Evolutionary conservation across 1,139 yeast genomes (phyloP).

Genomic region (Scheffersomyces segobiensis): DNA sequence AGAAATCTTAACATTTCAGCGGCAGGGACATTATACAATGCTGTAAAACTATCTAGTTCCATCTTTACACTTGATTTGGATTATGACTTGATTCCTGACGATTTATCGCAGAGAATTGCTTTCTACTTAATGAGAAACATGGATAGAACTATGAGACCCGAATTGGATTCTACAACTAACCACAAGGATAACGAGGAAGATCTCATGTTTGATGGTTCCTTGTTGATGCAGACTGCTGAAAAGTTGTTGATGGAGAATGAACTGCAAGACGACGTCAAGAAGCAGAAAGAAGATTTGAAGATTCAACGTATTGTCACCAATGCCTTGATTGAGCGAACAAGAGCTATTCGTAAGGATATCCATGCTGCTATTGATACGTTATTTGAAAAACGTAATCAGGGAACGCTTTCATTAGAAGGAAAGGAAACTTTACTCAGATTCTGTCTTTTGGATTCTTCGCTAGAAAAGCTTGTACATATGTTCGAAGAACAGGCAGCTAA

Average conservation of each 20-base stretch:
- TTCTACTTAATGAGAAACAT: slow-evolving; percentile 81
- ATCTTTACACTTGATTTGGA: slow-evolving; percentile 75
- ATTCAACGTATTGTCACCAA: slow-evolving; percentile 41
- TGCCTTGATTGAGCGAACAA: slow-evolving; percentile 45
- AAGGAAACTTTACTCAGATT: slow-evolving; percentile 45
- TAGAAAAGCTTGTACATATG: slow-evolving; percentile 44
- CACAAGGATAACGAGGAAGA: slow-evolving; percentile 37
- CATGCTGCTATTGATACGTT: slow-evolving; percentile 43
- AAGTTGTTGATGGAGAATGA: slow-evolving; percentile 24
- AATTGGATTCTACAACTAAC: slow-evolving; percentile 22
- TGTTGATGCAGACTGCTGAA: slow-evolving; percentile 28
- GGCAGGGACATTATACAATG: slow-evolving; percentile 67
- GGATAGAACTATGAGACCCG: slow-evolving; percentile 58
- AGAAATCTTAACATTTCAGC: slow-evolving; percentile 55
- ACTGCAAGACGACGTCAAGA: slow-evolving; percentile 3
- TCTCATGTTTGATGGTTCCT: slow-evolving; percentile 49
- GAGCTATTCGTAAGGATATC: slow-evolving; percentile 41
- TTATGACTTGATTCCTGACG: slow-evolving; percentile 64
- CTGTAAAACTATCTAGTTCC: slow-evolving; percentile 64
- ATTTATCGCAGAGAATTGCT: slow-evolving; percentile 75
- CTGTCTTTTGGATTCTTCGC: slow-evolving; percentile 44
- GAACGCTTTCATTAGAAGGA: slow-evolving; percentile 43
- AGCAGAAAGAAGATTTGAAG: slow-evolving; percentile 36
- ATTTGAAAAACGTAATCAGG: slow-evolving; percentile 37
- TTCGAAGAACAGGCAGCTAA: slow-evolving; percentile 43